phyloP scores from a whole-genome alignment of 192 early-diverging fungal species.

The Mortierella hygrophila region DNA sequence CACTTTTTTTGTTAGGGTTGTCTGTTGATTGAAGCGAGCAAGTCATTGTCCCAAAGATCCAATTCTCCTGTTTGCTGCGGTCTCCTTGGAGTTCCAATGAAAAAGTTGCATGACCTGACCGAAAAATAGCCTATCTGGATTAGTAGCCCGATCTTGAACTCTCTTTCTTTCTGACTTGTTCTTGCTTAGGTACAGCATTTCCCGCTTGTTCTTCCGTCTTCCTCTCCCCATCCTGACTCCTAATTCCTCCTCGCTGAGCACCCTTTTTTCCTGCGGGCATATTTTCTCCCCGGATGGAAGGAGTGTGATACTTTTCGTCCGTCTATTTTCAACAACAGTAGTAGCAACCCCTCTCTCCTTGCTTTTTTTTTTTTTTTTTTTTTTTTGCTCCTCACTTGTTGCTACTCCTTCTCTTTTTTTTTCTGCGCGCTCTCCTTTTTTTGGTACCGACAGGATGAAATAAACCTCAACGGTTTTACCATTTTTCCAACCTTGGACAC shows the following conservation, averaged over 20 bases:
- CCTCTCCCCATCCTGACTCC: background rate
- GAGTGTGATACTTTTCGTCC: background rate
- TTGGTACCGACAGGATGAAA: background rate
- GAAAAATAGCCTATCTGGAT: background rate
- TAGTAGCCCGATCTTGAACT: slow-evolving; percentile 1
- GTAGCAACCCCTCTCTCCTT: too few relatives aligned
- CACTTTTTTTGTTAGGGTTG: background rate
- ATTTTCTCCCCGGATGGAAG: background rate
- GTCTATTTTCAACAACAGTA: background rate
- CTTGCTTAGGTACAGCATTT: background rate
- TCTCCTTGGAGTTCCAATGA: background rate
- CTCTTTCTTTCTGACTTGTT: background rate
- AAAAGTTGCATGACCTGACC: slow-evolving; percentile 2
- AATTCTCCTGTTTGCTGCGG: slow-evolving; percentile 7
- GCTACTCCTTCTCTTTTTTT: background rate
- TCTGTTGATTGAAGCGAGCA: too few relatives aligned
- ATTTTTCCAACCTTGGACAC: background rate
- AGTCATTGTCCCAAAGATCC: background rate
- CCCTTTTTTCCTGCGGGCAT: background rate
- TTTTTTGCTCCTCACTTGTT: background rate
- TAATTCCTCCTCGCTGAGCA: background rate
- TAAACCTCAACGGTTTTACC: slow-evolving; percentile 2
- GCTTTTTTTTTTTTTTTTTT: background rate
- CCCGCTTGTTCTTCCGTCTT: background rate
- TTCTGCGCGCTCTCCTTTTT: slow-evolving; percentile 1